Evolutionary conservation across 2,329 filamentous ascomycete genomes (phyloP), one percentile per base, ranked within the genome.

Genomic region (Ophiostoma ulmi): DNA sequence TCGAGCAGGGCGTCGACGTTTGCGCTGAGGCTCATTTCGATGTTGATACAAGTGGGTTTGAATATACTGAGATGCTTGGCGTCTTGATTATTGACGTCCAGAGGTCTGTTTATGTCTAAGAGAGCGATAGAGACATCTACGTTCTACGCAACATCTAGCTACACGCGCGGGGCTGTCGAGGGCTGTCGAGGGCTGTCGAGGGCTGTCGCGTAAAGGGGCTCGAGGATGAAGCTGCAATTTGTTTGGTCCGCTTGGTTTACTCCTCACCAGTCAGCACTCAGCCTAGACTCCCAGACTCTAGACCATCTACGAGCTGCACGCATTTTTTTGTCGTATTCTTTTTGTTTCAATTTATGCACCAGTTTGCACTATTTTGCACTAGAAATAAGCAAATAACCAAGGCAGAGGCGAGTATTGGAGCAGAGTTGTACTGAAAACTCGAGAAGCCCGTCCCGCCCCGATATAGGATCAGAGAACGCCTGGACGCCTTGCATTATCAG

Each of bases 1-100:
- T 82, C 79, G 22, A 86, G 76, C 17, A 87, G 78, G 8, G 80
- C 79, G 4, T 77, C 76, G 64, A 86, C 80, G 22, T 79, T 79
- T 68, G 80, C 77, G 69, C 82, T 80, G 73, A 86, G 84, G 48
- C 79, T 75, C 78, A 79, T 78, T 14, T 8, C 68, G 52, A 10
- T 10, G 8, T 31, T 5, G 55, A 10, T 31, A 22, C 26, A 39
- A 39, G 38, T 39, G 8, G 38, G 2, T 13, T 39, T 39, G 38
- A 0, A 31, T 39, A 13, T 39, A 39, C 38, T 39, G 38, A 39
- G 38, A 14, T 44, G 41, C 14, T 44, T 17, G 0, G 14, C 17
- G 38, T 44, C 5, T 44, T 14, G 4, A 6, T 44, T 5, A 20
- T 20, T 20, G 41, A 5, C 41, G 41, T 17, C 41, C 5, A 44